Conservation (phyloP, 1,284 basidiomycete species). For the Gymnopus androsaceus region DNA sequence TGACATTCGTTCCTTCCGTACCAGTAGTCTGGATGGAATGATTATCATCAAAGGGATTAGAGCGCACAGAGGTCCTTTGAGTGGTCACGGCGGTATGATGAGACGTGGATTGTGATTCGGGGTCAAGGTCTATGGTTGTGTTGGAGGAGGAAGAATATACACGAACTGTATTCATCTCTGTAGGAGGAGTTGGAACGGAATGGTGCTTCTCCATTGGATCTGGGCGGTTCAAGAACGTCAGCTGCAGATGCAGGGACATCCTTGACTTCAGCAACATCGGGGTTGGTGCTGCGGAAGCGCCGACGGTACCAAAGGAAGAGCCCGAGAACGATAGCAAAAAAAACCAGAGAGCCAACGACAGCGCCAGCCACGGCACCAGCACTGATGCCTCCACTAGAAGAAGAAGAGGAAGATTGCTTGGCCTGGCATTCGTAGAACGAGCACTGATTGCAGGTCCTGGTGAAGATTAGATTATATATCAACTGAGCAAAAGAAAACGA, state of each 20-base stretch:
- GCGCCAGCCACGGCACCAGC: slow-evolving; percentile 75
- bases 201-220: slow-evolving; percentile 70
- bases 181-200: slow-evolving; percentile 27
- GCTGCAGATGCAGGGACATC: slow-evolving; percentile 73
- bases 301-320: slow-evolving; percentile 69
- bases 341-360: slow-evolving; percentile 62
- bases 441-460: slow-evolving; percentile 61
- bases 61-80: slow-evolving; percentile 36
- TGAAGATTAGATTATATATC: slow-evolving; percentile 17
- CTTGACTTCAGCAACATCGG: slow-evolving; percentile 44
- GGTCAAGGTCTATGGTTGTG: slow-evolving; percentile 61
- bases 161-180: slow-evolving; percentile 44
- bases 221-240: slow-evolving; percentile 73
- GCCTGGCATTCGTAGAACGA: slow-evolving; percentile 49
- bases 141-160: slow-evolving; percentile 49
- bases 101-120: slow-evolving; percentile 43
- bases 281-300: slow-evolving; percentile 32
- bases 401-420: slow-evolving; percentile 21
- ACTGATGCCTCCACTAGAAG: slow-evolving; percentile 47
- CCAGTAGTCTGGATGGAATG: slow-evolving; percentile 78
- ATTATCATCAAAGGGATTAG: slow-evolving; percentile 75
- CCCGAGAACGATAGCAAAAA: slow-evolving; percentile 51
- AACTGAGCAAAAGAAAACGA: slow-evolving; percentile 21
- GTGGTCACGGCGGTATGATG: slow-evolving; percentile 29
- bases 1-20: slow-evolving; percentile 78